These are phyloP conservation scores for Acer yangbiense DNA, from an alignment of 345 rosid species.

Conservation along the genomic window DNA sequence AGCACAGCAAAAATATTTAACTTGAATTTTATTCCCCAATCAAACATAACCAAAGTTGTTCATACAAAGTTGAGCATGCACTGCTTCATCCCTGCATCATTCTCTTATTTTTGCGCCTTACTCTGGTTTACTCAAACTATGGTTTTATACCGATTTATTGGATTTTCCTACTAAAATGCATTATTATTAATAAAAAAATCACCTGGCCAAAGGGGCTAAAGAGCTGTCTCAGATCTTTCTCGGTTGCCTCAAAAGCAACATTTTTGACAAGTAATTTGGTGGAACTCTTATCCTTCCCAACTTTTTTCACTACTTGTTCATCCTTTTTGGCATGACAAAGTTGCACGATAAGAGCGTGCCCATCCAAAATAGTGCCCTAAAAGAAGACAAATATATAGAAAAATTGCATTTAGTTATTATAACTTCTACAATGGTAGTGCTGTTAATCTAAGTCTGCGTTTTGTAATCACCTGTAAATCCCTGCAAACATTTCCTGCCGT, in stretches of 20 bases:
- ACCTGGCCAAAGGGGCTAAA: constrained; percentile 98
- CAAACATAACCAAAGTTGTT: not conserved
- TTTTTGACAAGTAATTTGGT: constrained; percentile 85
- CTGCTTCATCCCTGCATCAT: constrained; percentile 1
- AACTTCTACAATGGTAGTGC: not conserved
- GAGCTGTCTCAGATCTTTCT: constrained; percentile 84
- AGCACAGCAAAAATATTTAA: no score
- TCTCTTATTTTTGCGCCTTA: not conserved
- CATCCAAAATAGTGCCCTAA: constrained; percentile 88
- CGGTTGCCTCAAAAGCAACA: constrained; percentile 95
- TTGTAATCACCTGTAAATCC: constrained; percentile 67
- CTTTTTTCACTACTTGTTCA: constrained; percentile 53
- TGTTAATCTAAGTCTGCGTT: constrained; percentile 5
- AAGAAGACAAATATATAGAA: constrained; percentile 9
- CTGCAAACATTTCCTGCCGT: constrained; percentile 64
- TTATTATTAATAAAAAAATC: not conserved
- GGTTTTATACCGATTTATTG: not conserved
- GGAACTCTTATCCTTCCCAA: constrained; percentile 60
- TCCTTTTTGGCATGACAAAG: constrained; percentile 77
- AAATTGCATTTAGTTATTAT: not conserved
- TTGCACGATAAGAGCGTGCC: constrained; percentile 87
- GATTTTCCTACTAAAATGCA: not conserved
- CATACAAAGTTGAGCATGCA: not conserved
- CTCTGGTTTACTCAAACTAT: not conserved
- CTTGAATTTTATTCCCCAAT: not conserved